Evolutionary conservation across 176 grass and related monocot genomes (phyloP).

Genomic region (Dactylis glomerata): DNA sequence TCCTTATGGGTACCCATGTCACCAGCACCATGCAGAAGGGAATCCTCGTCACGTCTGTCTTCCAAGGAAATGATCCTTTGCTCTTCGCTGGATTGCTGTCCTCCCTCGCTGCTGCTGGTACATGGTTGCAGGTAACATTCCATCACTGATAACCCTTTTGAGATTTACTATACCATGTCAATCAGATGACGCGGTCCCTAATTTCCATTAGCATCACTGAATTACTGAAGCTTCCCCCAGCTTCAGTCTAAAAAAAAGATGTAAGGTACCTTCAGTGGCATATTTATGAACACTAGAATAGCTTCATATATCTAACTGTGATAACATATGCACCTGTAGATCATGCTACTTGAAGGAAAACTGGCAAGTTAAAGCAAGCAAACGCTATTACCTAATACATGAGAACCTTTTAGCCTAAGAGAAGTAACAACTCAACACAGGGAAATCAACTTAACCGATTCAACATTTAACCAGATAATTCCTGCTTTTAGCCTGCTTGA

Average conservation of each 20-base stretch:
- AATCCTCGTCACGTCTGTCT: constrained; percentile 78
- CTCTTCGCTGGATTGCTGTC: constrained; percentile 91
- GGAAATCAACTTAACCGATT: constrained; percentile 4
- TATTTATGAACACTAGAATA: constrained; percentile 8
- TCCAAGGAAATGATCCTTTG: constrained; percentile 83
- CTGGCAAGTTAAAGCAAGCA: not conserved
- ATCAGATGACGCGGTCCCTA: not conserved
- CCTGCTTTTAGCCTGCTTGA: not conserved
- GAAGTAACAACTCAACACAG: not conserved
- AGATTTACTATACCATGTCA: not conserved
- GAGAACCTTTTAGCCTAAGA: constrained; percentile 9
- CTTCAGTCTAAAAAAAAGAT: constrained; percentile 26
- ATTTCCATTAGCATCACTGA: not conserved
- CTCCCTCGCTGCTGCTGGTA: constrained; percentile 90
- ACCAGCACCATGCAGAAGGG: constrained; percentile 99
- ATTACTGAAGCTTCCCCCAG: not conserved
- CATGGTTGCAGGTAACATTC: constrained; percentile 83
- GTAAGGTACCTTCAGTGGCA: not conserved
- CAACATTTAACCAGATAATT: not conserved
- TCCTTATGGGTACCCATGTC: constrained; percentile 98
- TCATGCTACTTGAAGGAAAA: not conserved
- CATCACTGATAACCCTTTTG: constrained; percentile 12
- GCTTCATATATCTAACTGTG: not conserved
- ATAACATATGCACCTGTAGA: constrained; percentile 14
- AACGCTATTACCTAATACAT: not conserved